Evolutionary conservation across 2,329 filamentous ascomycete species (phyloP).

Genomic region (Colletotrichum euphorbiae): DNA sequence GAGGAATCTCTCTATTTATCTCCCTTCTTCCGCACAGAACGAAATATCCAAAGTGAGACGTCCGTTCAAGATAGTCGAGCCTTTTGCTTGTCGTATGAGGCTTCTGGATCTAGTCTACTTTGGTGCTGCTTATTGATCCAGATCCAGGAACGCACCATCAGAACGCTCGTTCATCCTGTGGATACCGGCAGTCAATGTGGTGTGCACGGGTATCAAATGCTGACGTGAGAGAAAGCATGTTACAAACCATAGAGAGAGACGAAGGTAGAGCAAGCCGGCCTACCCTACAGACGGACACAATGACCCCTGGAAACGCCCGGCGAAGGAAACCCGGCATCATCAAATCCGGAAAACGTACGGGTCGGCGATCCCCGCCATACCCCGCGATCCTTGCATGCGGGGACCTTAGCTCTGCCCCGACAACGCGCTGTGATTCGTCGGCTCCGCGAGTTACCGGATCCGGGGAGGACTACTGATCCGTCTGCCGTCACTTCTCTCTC

Average conservation of each 20-base stretch:
- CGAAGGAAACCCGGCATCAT: neutral
- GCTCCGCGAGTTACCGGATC: conserved; percentile 30
- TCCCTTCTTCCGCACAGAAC: no score
- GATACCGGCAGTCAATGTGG: neutral
- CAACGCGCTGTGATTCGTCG: conserved; percentile 27
- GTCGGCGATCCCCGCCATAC: conserved; percentile 11
- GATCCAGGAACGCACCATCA: neutral
- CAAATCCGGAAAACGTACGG: neutral
- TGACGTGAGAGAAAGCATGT: conserved; percentile 16
- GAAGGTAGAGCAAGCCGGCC: neutral
- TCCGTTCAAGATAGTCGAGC: no score
- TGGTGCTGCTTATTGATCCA: neutral
- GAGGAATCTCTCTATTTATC: no score
- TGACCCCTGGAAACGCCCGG: neutral
- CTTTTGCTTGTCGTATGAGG: neutral
- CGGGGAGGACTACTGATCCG: conserved; percentile 15
- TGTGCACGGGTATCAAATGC: neutral
- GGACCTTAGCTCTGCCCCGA: conserved; percentile 1
- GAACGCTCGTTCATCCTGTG: neutral
- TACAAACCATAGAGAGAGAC: no score
- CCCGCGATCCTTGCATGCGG: conserved; percentile 23
- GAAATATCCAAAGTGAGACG: no score
- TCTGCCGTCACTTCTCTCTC: neutral
- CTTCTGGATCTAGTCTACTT: neutral
- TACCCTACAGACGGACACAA: neutral